Conservation (phyloP, 805 yeast genomes). For the Starmerella sirachaensis region DNA sequence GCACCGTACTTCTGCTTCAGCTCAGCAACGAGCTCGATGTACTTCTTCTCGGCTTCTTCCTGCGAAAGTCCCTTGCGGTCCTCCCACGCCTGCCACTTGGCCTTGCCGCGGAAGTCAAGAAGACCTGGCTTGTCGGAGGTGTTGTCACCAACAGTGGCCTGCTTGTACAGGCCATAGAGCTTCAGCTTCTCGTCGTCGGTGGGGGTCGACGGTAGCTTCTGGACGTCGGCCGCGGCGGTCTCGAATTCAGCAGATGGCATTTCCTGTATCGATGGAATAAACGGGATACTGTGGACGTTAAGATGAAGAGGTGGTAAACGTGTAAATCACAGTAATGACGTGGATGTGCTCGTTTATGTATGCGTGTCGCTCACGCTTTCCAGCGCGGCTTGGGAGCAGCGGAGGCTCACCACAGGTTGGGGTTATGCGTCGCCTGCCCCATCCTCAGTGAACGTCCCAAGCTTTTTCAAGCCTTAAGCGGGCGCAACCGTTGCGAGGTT, state of each 20-base stretch:
- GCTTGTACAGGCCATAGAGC: constrained; percentile 88
- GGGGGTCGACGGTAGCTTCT: constrained; percentile 64
- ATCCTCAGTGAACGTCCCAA: too few species aligned
- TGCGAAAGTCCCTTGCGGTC: constrained; percentile 67
- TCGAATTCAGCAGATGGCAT: constrained; percentile 33
- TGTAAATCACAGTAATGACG: too few species aligned
- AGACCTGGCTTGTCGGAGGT: constrained; percentile 75
- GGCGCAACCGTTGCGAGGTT: too few species aligned
- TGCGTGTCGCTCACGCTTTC: too few species aligned
- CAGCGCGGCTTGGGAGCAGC: too few species aligned
- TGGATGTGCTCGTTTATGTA: too few species aligned
- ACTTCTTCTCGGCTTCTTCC: constrained; percentile 80
- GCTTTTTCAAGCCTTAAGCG: too few species aligned
- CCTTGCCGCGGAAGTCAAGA: constrained; percentile 87
- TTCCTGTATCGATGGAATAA: too few species aligned
- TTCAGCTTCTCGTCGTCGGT: constrained; percentile 73
- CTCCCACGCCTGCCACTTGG: constrained; percentile 97
- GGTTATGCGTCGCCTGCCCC: too few species aligned
- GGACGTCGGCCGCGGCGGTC: constrained; percentile 60
- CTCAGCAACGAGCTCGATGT: constrained; percentile 29
- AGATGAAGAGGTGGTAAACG: too few species aligned
- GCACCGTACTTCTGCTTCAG: constrained; percentile 19
- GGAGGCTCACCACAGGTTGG: too few species aligned
- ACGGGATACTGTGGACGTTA: too few species aligned
- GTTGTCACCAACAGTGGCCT: constrained; percentile 95